Base-by-base conservation (phyloP, 805 yeast species). In the Candida ulmi region DNA sequence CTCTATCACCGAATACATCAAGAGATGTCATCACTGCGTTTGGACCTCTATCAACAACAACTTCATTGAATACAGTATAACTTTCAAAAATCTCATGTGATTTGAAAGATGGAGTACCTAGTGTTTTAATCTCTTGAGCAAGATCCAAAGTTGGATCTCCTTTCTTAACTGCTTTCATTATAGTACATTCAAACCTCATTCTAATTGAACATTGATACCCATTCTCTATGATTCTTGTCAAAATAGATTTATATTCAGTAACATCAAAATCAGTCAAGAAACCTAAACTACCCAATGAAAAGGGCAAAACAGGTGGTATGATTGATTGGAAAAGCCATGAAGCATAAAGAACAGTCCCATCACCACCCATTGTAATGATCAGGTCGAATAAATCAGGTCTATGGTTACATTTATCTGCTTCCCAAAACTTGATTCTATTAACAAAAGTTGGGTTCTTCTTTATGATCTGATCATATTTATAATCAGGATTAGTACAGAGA, bases 301-400 rank as follows among this genome's bases (percentile, higher is more conserved):
- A 81, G 18, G 83, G 71, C 42, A 80, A 56, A 4, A 80, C 74
- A 4, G 87, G 88, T 0, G 88, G 87, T 5, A 79, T 83, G 28
- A 64, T 66, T 17, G 62, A 59, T 57, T 72, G 78, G 52, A 80
- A 81, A 23, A 78, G 55, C 39, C 80, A 72, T 1, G 83, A 80
- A 1, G 82, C 84, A 46, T 76, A 73, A 19, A 80, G 55, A 30
- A 80, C 82, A 0, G 88, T 80, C 6, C 88, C 88, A 53, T 80
- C 88, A 11, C 88, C 88, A 17, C 88, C 88, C 23, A 80, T 59
- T 1, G 86, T 77, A 17, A 81, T 68, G 0, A 80, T 70, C 40
- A 81, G 61, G 51, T 81, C 87, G 48, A 69, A 71, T 21, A 56
- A 38, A 32, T 69, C 71, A 2, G 61, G 57, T 41, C 52, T 46